Percentiles rank a stretch among this genome's conserved stretches.
phyloP scores from a whole-genome alignment of 371 early-diverging fungal species.

The Parasitella parasitica region DNA sequence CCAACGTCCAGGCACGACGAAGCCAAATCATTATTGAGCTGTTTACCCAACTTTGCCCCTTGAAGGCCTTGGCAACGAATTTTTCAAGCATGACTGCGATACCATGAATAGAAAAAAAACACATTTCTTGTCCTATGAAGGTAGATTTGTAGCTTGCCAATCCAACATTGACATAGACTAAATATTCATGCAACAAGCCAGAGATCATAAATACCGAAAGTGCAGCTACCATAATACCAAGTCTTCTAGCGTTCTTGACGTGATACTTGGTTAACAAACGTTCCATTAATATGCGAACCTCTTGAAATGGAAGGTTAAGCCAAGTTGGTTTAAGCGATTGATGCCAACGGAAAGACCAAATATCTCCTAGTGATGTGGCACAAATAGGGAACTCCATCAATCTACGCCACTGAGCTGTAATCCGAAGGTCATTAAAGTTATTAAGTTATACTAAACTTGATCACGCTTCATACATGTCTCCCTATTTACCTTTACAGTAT shows the following conservation, averaged over 20 bases:
- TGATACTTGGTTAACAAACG: background rate
- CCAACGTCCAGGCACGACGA: conserved; percentile 8
- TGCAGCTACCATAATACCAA: conserved; percentile 9
- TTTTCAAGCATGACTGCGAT: conserved; percentile 12
- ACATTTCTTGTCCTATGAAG: conserved; percentile 8
- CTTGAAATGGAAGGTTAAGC: conserved; percentile 8
- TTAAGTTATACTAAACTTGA: background rate
- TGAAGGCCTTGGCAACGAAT: background rate
- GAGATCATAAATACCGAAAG: conserved; percentile 12
- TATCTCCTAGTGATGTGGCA: conserved; percentile 6
- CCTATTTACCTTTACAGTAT: conserved; percentile 4
- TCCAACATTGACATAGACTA: conserved; percentile 10
- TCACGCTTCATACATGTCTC: background rate
- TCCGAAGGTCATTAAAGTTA: background rate
- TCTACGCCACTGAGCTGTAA: conserved; percentile 15
- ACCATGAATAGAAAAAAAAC: conserved; percentile 14
- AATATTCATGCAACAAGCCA: conserved; percentile 9
- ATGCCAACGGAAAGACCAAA: conserved; percentile 17
- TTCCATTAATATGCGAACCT: conserved; percentile 6
- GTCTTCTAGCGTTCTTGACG: background rate
- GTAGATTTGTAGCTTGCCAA: background rate
- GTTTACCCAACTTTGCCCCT: background rate
- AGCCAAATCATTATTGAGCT: background rate
- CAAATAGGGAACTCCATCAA: conserved; percentile 6
- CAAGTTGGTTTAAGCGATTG: conserved; percentile 10